Evolutionary conservation across 176 grass and related monocot species (phyloP).

Genomic region (Avena eriantha): DNA sequence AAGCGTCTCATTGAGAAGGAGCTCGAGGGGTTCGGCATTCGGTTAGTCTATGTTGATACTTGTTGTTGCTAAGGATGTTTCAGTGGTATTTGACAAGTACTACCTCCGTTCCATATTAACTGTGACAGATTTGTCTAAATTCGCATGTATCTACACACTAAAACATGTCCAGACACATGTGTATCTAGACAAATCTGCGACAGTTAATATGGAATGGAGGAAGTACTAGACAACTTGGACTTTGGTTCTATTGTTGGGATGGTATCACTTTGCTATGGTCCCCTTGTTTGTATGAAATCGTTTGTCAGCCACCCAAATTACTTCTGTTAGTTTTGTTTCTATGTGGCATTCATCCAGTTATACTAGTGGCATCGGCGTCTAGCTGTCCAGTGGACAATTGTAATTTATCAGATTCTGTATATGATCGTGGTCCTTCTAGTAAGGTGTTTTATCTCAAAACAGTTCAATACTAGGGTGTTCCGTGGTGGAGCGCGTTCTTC

Average conservation of each 20-base stretch:
- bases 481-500: not conserved
- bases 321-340: not conserved
- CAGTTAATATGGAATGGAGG: no score
- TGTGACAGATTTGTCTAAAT: no score
- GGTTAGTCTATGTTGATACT: slow-evolving; percentile 48
- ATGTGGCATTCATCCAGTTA: slow-evolving; percentile 27
- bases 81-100: not conserved
- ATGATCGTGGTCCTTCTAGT: not conserved
- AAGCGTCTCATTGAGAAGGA: slow-evolving; percentile 98
- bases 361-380: not conserved
- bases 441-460: slow-evolving; percentile 10
- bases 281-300: not conserved
- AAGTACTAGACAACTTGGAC: not conserved
- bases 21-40: slow-evolving; percentile 97
- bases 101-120: not conserved
- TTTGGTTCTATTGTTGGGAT: not conserved
- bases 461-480: not conserved
- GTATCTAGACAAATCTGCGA: no score
- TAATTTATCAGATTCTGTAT: not conserved
- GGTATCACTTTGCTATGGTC: not conserved
- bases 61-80: slow-evolving; percentile 6
- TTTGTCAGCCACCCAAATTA: not conserved
- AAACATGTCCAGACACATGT: no score
- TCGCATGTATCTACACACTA: no score
- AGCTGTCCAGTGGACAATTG: not conserved